phyloP scores from a whole-genome alignment of 192 early-diverging fungal genomes.

The Cladochytrium replicatum region DNA sequence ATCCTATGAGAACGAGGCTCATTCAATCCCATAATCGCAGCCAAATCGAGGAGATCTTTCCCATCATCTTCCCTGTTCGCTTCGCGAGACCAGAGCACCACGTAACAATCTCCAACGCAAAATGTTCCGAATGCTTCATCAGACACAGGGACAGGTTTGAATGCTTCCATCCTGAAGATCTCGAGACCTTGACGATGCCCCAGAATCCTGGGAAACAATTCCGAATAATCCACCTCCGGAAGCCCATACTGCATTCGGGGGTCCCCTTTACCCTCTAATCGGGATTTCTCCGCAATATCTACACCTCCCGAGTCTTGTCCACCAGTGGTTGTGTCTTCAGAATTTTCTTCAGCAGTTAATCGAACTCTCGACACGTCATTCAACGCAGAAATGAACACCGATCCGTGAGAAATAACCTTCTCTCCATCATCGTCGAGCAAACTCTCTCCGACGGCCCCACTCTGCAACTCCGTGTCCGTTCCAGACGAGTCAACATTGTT shows the following conservation, averaged over 20 bases:
- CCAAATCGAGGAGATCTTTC: too few species aligned
- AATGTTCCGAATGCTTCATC: conserved; percentile 18
- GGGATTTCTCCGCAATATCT: conserved; percentile 4
- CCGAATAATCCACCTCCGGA: conserved; percentile 24
- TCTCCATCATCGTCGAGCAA: too few species aligned
- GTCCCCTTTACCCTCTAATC: too few species aligned
- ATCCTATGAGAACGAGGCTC: too few species aligned
- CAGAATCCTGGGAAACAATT: conserved; percentile 24
- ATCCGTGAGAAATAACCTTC: too few species aligned
- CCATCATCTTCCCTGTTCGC: too few species aligned
- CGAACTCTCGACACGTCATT: conserved; percentile 5
- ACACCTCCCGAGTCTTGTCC: not conserved
- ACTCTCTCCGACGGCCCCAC: conserved; percentile 2
- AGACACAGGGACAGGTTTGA: conserved; percentile 21
- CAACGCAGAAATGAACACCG: conserved; percentile 28
- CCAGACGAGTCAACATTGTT: conserved; percentile 3
- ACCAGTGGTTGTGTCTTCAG: not conserved
- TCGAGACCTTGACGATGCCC: conserved; percentile 10
- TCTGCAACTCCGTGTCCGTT: conserved; percentile 4
- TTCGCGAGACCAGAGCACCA: too few species aligned
- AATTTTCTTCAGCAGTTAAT: not conserved
- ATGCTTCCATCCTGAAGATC: conserved; percentile 35
- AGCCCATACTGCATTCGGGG: conserved; percentile 2
- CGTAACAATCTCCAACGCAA: conserved; percentile 40
- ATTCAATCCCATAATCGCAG: too few species aligned